Percentiles rank a stretch among this genome's conserved stretches.
phyloP scores from a whole-genome alignment of 2,329 filamentous ascomycete species.

The Fusarium sp. region DNA sequence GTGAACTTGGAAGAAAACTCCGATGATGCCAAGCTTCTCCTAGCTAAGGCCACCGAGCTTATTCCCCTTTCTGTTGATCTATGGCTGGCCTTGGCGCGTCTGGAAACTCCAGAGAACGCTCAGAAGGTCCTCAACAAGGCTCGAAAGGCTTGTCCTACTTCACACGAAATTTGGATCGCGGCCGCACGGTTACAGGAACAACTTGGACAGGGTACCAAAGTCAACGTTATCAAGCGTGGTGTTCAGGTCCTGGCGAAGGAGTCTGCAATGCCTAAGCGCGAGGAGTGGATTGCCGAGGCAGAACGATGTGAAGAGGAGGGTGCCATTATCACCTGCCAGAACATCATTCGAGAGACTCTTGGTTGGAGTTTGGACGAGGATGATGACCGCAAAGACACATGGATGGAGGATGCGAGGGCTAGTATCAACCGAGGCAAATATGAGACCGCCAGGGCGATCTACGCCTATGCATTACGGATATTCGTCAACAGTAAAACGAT shows the following conservation, averaged over 20 bases:
- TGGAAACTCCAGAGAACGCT: slow-evolving; percentile 91
- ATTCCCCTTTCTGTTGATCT: slow-evolving; percentile 94
- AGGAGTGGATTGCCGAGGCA: slow-evolving; percentile 96
- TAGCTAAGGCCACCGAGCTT: slow-evolving; percentile 95
- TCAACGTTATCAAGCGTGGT: slow-evolving; percentile 95
- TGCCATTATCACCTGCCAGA: slow-evolving; percentile 84
- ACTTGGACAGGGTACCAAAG: slow-evolving; percentile 79
- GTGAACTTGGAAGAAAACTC: slow-evolving; percentile 95
- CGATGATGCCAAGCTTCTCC: slow-evolving; percentile 85
- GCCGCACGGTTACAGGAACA: slow-evolving; percentile 92
- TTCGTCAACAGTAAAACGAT: slow-evolving; percentile 90
- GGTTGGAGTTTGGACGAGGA: slow-evolving; percentile 96
- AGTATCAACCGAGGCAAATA: slow-evolving; percentile 86
- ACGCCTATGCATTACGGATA: slow-evolving; percentile 88
- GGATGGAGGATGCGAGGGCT: slow-evolving; percentile 91
- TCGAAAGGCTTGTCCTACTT: slow-evolving; percentile 91
- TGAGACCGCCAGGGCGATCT: slow-evolving; percentile 92
- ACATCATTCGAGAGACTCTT: slow-evolving; percentile 92
- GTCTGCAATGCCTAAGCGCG: slow-evolving; percentile 95
- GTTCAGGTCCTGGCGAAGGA: slow-evolving; percentile 89
- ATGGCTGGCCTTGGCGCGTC: slow-evolving; percentile 91
- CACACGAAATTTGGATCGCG: slow-evolving; percentile 96
- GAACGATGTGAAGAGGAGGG: slow-evolving; percentile 96
- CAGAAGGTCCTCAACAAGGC: slow-evolving; percentile 96
- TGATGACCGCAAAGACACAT: slow-evolving; percentile 94